A percentile compares a stretch with the other conserved stretches of the same genome.
phyloP scores from a whole-genome alignment of 1,284 basidiomycete species.

The Rhodotorula sp. region DNA sequence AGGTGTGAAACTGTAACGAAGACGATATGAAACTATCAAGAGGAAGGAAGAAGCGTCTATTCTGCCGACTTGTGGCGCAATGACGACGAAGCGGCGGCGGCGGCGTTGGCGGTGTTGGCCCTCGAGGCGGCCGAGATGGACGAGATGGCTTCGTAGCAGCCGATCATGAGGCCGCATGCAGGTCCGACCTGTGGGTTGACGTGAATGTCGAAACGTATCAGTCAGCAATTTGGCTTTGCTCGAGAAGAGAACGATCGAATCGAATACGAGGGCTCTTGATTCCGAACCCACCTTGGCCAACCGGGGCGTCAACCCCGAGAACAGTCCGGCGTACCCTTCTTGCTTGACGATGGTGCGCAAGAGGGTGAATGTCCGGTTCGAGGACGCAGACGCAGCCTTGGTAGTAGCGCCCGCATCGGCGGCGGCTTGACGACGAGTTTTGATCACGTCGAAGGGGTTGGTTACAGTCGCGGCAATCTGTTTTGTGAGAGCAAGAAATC shows the following conservation, averaged over 20 bases:
- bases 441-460: constrained; percentile 94
- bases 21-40: too few species aligned
- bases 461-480: constrained; percentile 78
- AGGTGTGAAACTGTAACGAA: too few species aligned
- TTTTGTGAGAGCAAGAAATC: background rate
- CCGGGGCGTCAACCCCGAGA: constrained; percentile 80
- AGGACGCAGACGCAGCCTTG: background rate
- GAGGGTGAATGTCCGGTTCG: constrained; percentile 58
- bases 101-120: too few species aligned
- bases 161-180: constrained; percentile 98
- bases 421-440: constrained; percentile 75
- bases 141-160: constrained; percentile 69
- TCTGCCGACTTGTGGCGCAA: too few species aligned
- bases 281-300: constrained; percentile 67
- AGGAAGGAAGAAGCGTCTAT: too few species aligned
- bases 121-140: background rate
- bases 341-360: constrained; percentile 68
- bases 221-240: background rate
- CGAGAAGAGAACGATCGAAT: background rate
- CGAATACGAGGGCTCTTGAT: too few species aligned
- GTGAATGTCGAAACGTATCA: too few species aligned
- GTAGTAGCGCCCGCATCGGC: background rate
- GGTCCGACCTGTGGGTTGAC: constrained; percentile 69
- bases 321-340: constrained; percentile 77
- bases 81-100: too few species aligned